Evolutionary conservation across 78 protist species (phyloP), one percentile per base, ranked within the genome.

Genomic region (Dictyostelium purpureum): DNA sequence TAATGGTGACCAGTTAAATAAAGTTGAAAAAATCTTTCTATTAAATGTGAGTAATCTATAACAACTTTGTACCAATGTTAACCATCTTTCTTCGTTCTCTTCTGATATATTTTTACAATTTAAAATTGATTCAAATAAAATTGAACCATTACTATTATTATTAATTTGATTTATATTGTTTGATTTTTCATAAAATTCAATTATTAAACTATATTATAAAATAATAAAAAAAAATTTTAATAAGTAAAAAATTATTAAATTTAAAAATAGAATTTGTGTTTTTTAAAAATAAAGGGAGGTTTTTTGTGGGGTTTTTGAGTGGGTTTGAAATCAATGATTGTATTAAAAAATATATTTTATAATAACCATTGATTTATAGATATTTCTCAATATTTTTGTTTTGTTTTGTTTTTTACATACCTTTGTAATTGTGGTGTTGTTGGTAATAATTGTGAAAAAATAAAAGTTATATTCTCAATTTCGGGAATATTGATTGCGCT

Each of bases 1-100:
- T 40, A 90, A 71, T 52, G 94, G 88, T 51, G 94, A 24, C 87
- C 87, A 90, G 54, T 90, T 80, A 88, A 88, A 90, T 18, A 90
- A 40, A 11, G 35, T 43, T 63, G 82, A 70, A 10, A 90, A 90
- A 51, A 61, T 51, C 52, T 52, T 61, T 52, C 33, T 63, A 81
- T 75, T 81, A 67, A 79, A 90, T 51, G 57, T 14, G 1, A 90
- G 21, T 35, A 90, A 43, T 40, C 94, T 40, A 52, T 79, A 90
- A 18, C 75, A 19, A 26, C 81, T 63, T 45, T 76, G 87, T 1
- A 79, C 94, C 56, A 90, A 75, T 49, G 31, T 31, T 54, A 90
- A 45, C 82, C 80, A 85, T 45, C 56, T 73, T 11, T 37, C 51
- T n/a, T 85, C 77, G 7, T 42, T 56, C 14, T 70, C 82, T 12